Percentiles rank a stretch among this genome's conserved stretches.
Conservation (phyloP, 108 stramenopile species). For the Nitzschia palea region DNA sequence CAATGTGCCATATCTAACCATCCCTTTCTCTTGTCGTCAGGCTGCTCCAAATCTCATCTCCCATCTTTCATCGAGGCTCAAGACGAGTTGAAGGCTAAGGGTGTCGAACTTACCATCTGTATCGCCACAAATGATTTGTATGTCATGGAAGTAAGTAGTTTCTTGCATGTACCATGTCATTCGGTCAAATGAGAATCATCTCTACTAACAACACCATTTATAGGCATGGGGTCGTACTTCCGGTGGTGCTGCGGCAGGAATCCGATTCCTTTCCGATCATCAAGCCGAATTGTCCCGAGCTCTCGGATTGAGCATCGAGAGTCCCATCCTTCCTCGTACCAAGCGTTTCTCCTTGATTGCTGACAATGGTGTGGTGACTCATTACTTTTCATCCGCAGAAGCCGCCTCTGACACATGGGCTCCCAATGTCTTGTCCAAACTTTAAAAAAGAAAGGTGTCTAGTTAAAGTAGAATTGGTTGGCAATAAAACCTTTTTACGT, state of each 20-base stretch:
- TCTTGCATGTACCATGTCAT: neutral
- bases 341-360: constrained; percentile 83
- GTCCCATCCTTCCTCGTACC: constrained; percentile 60
- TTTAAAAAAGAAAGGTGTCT: constrained; percentile 1
- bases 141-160: constrained; percentile 70
- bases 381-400: constrained; percentile 72
- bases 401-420: constrained; percentile 77
- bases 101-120: constrained; percentile 82
- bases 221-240: constrained; percentile 82
- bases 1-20: too few species aligned
- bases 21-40: constrained; percentile 11
- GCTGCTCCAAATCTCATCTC: constrained; percentile 84
- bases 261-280: constrained; percentile 66
- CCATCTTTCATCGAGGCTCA: constrained; percentile 84
- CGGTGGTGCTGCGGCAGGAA: constrained; percentile 78
- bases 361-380: constrained; percentile 79
- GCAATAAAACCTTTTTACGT: too few species aligned
- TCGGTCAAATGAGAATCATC: too few species aligned
- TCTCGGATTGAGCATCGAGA: constrained; percentile 70
- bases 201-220: neutral
- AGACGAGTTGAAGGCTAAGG: constrained; percentile 79
- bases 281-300: constrained; percentile 70
- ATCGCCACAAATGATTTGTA: constrained; percentile 87
- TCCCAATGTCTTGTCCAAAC: constrained; percentile 65
- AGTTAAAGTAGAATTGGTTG: too few species aligned